Conservation (phyloP, 2,329 filamentous ascomycete species). For the Pyrenophora tritici-repentis region DNA sequence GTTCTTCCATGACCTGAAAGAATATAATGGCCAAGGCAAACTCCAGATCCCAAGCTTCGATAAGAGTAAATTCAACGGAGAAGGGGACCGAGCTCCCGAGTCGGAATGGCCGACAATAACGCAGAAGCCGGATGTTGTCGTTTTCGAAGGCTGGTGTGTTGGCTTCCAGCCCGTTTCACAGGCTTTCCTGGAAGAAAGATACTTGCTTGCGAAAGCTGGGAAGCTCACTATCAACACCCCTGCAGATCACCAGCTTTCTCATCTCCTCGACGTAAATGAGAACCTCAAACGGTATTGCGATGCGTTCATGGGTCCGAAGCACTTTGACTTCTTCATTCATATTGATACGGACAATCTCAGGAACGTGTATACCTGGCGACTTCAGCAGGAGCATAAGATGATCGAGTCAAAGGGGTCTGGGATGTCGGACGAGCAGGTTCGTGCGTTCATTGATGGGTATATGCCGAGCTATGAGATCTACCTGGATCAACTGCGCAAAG, state of each 20-base stretch:
- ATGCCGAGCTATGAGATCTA: conserved; percentile 63
- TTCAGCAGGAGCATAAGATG: conserved; percentile 77
- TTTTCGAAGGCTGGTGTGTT: conserved; percentile 91
- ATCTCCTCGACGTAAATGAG: conserved; percentile 64
- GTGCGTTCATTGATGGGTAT: conserved; percentile 71
- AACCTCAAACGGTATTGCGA: conserved; percentile 59
- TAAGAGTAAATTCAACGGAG: conserved; percentile 76
- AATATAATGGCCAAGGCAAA: conserved; percentile 48
- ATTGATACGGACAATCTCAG: conserved; percentile 73
- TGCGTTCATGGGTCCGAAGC: conserved; percentile 49
- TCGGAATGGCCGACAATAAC: conserved; percentile 66
- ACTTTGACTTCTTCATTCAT: conserved; percentile 66
- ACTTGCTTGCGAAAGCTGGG: conserved; percentile 59
- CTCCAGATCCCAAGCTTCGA: conserved; percentile 77
- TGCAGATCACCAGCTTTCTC: conserved; percentile 59
- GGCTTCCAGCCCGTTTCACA: conserved; percentile 73
- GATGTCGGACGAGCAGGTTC: conserved; percentile 82
- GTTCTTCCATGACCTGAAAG: conserved; percentile 66
- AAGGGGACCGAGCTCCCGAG: conserved; percentile 73
- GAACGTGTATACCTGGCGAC: conserved; percentile 84
- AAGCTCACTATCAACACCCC: conserved; percentile 52
- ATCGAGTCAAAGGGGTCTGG: conserved; percentile 69
- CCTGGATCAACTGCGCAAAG: conserved; percentile 55
- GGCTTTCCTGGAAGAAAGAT: conserved; percentile 59
- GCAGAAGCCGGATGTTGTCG: conserved; percentile 65